These are phyloP conservation scores for Aspergillus saccharolyticus DNA, from an alignment of 495 filamentous ascomycete genomes.

Conservation along the genomic window DNA sequence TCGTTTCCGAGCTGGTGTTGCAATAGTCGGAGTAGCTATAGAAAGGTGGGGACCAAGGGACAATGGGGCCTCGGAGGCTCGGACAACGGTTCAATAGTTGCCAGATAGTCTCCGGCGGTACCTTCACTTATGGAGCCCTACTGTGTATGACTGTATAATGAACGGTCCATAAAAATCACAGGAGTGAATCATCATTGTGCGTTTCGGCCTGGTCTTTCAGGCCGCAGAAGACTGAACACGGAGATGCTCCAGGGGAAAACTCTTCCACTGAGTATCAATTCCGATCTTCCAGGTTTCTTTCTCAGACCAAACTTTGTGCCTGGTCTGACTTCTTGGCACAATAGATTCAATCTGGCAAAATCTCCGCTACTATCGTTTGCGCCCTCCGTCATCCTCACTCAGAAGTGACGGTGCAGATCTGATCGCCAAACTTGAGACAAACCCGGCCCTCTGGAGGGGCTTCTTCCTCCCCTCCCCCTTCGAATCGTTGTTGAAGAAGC, in stretches of 20 bases:
- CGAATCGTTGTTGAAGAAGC: slow-evolving; percentile 10
- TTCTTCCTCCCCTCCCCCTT: background rate
- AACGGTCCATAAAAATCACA: too few relatives aligned
- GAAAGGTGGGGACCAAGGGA: background rate
- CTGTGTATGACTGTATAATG: too few relatives aligned
- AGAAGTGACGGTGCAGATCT: slow-evolving; percentile 34
- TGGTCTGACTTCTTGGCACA: background rate
- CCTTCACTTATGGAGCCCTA: too few relatives aligned
- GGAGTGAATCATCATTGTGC: background rate
- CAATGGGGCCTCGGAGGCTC: background rate
- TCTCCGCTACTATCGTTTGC: background rate
- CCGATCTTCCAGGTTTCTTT: background rate
- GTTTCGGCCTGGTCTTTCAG: background rate
- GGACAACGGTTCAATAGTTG: background rate
- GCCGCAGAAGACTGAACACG: background rate
- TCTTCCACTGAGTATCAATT: background rate
- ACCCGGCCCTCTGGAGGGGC: slow-evolving; percentile 4
- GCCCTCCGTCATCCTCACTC: background rate
- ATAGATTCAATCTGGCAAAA: background rate
- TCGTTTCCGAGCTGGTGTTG: background rate
- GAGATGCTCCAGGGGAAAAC: background rate
- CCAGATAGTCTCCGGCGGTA: background rate
- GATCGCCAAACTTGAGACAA: slow-evolving; percentile 36
- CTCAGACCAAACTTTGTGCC: background rate
- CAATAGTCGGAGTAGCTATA: background rate